Evolutionary conservation across 495 filamentous ascomycete species (phyloP).

Genomic region (Hypoxylon trugodes): DNA sequence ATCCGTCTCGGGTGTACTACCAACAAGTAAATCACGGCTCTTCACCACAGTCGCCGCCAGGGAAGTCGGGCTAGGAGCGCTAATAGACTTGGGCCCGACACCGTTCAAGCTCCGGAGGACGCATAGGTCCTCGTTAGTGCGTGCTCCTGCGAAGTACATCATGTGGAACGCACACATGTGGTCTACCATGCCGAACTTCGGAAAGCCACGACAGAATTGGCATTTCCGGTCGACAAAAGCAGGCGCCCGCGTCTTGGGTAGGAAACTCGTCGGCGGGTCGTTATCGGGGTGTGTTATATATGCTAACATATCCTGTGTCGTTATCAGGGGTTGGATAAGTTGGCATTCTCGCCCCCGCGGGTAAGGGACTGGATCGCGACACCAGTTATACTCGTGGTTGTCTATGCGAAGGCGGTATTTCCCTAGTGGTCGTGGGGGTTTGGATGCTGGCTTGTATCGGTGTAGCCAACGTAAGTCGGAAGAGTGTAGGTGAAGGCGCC

Average conservation of each 20-base stretch:
- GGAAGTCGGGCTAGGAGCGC: no score
- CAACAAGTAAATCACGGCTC: neutral
- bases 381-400: neutral
- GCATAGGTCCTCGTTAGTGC: neutral
- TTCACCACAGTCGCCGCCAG: neutral
- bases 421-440: no score
- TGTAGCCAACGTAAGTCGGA: no score
- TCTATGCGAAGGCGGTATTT: no score
- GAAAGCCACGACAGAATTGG: neutral
- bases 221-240: neutral
- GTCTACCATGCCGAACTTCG: neutral
- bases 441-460: no score
- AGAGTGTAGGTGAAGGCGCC: no score
- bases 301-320: neutral
- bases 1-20: neutral
- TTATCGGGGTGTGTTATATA: neutral
- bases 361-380: neutral
- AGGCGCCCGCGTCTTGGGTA: neutral
- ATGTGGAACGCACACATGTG: slow-evolving; percentile 11
- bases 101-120: neutral
- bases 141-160: neutral
- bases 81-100: neutral
- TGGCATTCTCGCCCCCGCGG: neutral
- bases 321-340: neutral
- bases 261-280: neutral